Evolutionary conservation across 805 yeast genomes (phyloP).

Genomic region (Starmerella tilneyi): DNA sequence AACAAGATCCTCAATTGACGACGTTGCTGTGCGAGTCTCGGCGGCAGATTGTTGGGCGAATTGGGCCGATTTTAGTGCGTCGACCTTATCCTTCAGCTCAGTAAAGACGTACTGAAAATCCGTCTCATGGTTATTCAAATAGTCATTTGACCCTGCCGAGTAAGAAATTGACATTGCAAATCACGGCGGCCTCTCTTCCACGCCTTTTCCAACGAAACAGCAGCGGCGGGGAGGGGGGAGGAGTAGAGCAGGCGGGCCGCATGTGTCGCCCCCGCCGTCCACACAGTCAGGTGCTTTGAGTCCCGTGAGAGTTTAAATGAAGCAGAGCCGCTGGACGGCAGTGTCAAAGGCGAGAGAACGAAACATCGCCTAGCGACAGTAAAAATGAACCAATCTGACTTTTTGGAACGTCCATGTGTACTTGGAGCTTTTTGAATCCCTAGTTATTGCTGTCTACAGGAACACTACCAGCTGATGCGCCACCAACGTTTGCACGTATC

Average conservation of each 20-base stretch:
- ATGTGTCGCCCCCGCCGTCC: neutral
- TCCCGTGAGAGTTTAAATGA: neutral
- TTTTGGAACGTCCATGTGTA: too few species aligned
- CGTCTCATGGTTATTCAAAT: slow-evolving; percentile 54
- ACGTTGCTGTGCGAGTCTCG: slow-evolving; percentile 28
- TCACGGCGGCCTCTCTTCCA: neutral
- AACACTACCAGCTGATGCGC: too few species aligned
- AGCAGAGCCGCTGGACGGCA: neutral
- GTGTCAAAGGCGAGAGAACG: too few species aligned
- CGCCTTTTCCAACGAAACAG: too few species aligned
- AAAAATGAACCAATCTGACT: too few species aligned
- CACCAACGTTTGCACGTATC: neutral
- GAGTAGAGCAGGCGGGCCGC: neutral
- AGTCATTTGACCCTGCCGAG: slow-evolving; percentile 29
- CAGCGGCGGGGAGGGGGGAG: too few species aligned
- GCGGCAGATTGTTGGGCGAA: slow-evolving; percentile 31
- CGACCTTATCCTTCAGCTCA: slow-evolving; percentile 58
- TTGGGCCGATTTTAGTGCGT: slow-evolving; percentile 40
- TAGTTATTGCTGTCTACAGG: too few species aligned
- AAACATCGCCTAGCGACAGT: neutral
- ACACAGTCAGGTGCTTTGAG: neutral
- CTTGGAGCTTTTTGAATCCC: too few species aligned
- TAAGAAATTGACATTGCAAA: slow-evolving; percentile 2
- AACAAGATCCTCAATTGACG: slow-evolving; percentile 29
- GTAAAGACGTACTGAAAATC: slow-evolving; percentile 61